Conservation (phyloP, 768 basidiomycete genomes). For the Pholiota molesta region DNA sequence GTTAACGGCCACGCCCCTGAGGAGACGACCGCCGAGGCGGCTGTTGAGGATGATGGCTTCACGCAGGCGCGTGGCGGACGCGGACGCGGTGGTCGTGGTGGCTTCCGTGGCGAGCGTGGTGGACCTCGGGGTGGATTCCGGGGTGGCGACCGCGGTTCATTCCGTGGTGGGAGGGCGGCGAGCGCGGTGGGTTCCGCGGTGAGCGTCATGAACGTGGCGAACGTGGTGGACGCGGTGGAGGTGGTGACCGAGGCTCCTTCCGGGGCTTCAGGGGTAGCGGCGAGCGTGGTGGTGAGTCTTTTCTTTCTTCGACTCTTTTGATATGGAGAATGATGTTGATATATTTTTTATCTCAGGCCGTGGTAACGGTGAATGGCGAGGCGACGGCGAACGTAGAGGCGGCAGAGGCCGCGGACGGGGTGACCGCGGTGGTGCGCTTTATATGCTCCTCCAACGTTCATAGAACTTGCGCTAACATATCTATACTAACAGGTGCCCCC, state of each 20-base stretch:
- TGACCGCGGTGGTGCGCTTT: conserved; percentile 33
- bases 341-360: background rate
- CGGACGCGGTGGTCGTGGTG: conserved; percentile 35
- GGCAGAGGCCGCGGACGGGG: conserved; percentile 38
- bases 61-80: conserved; percentile 51
- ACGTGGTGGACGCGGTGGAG: conserved; percentile 33
- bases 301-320: background rate
- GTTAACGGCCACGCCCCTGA: conserved; percentile 22
- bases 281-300: conserved; percentile 26
- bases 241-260: conserved; percentile 34
- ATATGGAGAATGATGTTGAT: background rate
- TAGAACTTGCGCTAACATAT: background rate
- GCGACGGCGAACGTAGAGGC: conserved; percentile 51
- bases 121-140: conserved; percentile 43
- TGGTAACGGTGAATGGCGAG: conserved; percentile 40
- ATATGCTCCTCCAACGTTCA: background rate
- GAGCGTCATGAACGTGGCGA: conserved; percentile 25
- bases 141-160: conserved; percentile 27
- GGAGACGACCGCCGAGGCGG: conserved; percentile 21
- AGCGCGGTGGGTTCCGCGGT: conserved; percentile 28
- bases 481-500: conserved; percentile 14
- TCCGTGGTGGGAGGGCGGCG: conserved; percentile 21
- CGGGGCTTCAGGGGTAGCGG: conserved; percentile 8
- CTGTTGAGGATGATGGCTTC: conserved; percentile 67
- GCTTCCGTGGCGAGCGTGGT: conserved; percentile 33